phyloP scores from a whole-genome alignment of 352 stramenopile genomes.

The Phytophthora brassicae region DNA sequence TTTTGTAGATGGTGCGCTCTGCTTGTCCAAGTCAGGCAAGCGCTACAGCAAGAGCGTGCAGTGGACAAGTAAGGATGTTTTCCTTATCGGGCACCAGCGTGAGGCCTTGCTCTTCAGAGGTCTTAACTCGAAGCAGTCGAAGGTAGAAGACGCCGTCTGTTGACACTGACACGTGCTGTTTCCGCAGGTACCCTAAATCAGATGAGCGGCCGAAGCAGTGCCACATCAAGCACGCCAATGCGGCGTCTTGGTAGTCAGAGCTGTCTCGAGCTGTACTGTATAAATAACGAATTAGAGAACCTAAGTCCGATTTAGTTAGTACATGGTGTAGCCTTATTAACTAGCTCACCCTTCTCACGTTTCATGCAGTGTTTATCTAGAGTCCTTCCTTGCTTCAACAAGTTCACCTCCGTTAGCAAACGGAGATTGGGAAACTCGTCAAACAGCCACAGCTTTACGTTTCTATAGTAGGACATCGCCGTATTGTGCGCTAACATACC shows the following conservation, averaged over 20 bases:
- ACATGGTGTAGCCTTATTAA: constrained; percentile 40
- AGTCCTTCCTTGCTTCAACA: constrained; percentile 12
- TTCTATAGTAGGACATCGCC: constrained; percentile 11
- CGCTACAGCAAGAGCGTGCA: constrained; percentile 16
- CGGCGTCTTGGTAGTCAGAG: constrained; percentile 35
- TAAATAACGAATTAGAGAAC: constrained; percentile 10
- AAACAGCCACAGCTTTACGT: too few relatives aligned
- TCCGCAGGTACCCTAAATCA: constrained; percentile 23
- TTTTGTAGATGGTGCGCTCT: too few relatives aligned
- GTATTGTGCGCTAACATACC: constrained; percentile 13
- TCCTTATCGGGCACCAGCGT: constrained; percentile 30
- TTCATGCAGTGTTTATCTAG: constrained; percentile 27
- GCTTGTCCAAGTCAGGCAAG: too few relatives aligned
- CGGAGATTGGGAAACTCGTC: too few relatives aligned
- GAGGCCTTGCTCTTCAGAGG: constrained; percentile 26
- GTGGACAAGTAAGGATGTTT: constrained; percentile 18
- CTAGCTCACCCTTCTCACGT: constrained; percentile 14
- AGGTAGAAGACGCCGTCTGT: constrained; percentile 26
- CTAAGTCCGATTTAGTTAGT: constrained; percentile 29
- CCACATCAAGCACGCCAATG: constrained; percentile 37
- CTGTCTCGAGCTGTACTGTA: neutral
- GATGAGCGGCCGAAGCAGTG: constrained; percentile 39
- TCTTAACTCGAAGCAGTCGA: constrained; percentile 32
- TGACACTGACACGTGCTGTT: constrained; percentile 28
- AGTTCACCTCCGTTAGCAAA: constrained; percentile 6